Evolutionary conservation across 306 rosid species (phyloP).

Genomic region (Sindora glabra): DNA sequence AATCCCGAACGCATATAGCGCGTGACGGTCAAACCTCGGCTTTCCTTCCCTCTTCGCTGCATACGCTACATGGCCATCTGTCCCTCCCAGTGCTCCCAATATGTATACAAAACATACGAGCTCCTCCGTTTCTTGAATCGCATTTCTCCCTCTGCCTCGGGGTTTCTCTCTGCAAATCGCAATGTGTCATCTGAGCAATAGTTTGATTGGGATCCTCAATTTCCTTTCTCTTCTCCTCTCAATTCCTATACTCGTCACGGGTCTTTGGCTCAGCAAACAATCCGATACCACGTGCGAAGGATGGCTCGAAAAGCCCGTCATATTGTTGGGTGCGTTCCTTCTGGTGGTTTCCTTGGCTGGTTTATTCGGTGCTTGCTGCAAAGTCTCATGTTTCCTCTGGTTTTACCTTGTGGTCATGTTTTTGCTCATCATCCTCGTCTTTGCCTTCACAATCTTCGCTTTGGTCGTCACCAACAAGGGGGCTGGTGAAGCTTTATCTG

Average conservation of each 20-base stretch:
- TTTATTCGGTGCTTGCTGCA: slow-evolving; percentile 64
- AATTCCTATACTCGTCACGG: slow-evolving; percentile 48
- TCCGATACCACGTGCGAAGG: slow-evolving; percentile 55
- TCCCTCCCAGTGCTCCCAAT: no score
- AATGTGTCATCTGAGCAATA: slow-evolving; percentile 52
- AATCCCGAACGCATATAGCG: no score
- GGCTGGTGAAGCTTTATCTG: slow-evolving; percentile 40
- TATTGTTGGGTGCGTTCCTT: slow-evolving; percentile 54
- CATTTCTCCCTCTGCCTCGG: neutral
- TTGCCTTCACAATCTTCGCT: slow-evolving; percentile 57
- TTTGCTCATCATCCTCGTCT: slow-evolving; percentile 56
- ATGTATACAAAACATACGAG: no score
- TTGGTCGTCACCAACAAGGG: slow-evolving; percentile 64
- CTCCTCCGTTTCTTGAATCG: neutral
- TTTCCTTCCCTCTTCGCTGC: neutral
- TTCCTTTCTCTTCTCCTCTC: slow-evolving; percentile 57
- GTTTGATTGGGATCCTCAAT: slow-evolving; percentile 55
- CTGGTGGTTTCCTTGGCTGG: slow-evolving; percentile 64
- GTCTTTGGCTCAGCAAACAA: slow-evolving; percentile 60
- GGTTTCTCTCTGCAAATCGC: neutral
- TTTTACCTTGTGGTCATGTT: slow-evolving; percentile 70
- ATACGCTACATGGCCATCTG: neutral
- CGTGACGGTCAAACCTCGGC: no score
- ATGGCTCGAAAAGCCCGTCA: slow-evolving; percentile 53
- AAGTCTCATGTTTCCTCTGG: slow-evolving; percentile 66